Conservation (phyloP, 148 eudicot genomes). For the Drosera capensis region DNA sequence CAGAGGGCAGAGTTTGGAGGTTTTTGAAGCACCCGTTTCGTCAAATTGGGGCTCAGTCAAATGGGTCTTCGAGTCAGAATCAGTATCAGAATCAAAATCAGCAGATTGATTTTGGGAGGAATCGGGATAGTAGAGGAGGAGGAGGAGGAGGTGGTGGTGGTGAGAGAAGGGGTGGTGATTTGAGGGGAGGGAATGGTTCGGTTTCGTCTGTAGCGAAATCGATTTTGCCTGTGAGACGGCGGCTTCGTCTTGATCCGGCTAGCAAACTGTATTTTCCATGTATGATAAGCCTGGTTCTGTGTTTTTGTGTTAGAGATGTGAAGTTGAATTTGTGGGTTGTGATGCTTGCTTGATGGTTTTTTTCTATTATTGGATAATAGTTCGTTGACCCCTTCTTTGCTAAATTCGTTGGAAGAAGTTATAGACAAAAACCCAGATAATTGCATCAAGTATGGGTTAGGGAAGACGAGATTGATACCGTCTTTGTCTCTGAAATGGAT, state of each 20-base stretch:
- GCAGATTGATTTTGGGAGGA: slow-evolving; percentile 6
- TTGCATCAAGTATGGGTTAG: too few relatives aligned
- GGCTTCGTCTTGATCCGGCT: slow-evolving; percentile 76
- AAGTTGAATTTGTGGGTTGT: neutral
- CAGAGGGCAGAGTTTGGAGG: slow-evolving; percentile 42
- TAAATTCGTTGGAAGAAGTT: too few relatives aligned
- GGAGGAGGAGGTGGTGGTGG: too few relatives aligned
- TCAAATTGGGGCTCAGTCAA: slow-evolving; percentile 3
- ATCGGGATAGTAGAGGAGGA: slow-evolving; percentile 2
- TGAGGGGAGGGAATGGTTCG: slow-evolving; percentile 20
- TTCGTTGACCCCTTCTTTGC: too few relatives aligned
- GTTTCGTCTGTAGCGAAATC: slow-evolving; percentile 79
- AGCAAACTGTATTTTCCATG: slow-evolving; percentile 85
- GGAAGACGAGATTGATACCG: too few relatives aligned
- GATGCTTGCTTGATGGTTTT: too few relatives aligned
- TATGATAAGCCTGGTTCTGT: slow-evolving; percentile 12
- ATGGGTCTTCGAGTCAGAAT: slow-evolving; percentile 15
- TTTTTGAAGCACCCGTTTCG: slow-evolving; percentile 58
- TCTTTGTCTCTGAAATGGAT: too few relatives aligned
- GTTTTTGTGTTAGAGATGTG: neutral
- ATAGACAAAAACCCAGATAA: too few relatives aligned
- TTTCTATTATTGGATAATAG: too few relatives aligned
- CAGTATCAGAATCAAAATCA: too few relatives aligned
- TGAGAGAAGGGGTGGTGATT: slow-evolving; percentile 25
- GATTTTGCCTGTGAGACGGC: slow-evolving; percentile 66